Evolutionary conservation across 2,329 filamentous ascomycete species (phyloP), one percentile per base, ranked within the genome.

Genomic region (Sphaerulina populicola): DNA sequence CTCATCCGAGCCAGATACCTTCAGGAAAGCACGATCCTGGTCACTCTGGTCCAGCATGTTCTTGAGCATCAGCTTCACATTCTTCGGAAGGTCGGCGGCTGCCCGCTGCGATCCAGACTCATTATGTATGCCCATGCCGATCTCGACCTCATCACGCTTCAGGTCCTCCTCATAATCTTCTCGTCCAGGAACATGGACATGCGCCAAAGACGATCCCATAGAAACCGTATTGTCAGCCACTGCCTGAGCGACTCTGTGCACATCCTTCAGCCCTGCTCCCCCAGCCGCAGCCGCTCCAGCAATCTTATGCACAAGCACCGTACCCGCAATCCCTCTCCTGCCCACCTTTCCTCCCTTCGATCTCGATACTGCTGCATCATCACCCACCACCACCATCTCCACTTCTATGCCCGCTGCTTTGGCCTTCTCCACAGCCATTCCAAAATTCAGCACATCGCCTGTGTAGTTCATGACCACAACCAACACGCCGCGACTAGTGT

Each of bases 131-230:
- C 83, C 83, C 83, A 86, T 86, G 1, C 83, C 83, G 57, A 85
- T 74, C 68, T 86, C 82, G 18, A 83, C 74, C 61, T 84, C 79
- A 15, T 75, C 75, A 12, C 75, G 68, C 42, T 71, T 75, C 51
- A 91, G 69, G 21, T 81, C 78, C 9, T 73, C 74, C 39, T 75
- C 75, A 10, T 80, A 77, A 0, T 72, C 68, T 6, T 73, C 65
- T 54, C 89, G 78, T 3, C 91, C 90, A 0, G 91, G 91, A 0
- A 96, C 87, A 65, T 96, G 91, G n/a, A 96, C 90, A 66, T 94
- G 90, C 57, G 86, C 84, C 38, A 96, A 72, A 47, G 86, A 91
- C 2, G 87, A 86, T 12, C 90, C 91, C 18, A 96, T 86, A 38
- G 85, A 89, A 31, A 94, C 85, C 6, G 91, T 71, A 65, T 94